phyloP scores from a whole-genome alignment of 345 rosid genomes.

The Geranium brycei region DNA sequence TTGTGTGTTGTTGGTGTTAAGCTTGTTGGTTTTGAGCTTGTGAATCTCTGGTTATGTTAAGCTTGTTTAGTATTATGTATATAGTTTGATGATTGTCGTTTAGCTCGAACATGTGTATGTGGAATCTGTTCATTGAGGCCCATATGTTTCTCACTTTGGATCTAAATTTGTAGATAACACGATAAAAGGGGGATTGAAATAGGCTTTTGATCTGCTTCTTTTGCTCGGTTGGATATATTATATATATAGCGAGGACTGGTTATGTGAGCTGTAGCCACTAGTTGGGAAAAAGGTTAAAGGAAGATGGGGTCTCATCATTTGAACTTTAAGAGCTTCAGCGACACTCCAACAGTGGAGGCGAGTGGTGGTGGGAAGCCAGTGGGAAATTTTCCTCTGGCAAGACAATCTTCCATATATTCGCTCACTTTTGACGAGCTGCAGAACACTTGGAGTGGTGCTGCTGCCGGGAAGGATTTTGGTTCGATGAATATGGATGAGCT shows the following conservation, averaged over 20 bases:
- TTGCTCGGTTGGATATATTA: slow-evolving; percentile 2
- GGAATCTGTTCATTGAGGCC: not conserved
- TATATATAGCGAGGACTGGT: not conserved
- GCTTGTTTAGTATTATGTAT: not conserved
- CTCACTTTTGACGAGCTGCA: slow-evolving; percentile 85
- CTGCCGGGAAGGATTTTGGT: slow-evolving; percentile 72
- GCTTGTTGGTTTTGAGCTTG: not conserved
- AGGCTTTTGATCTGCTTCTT: slow-evolving; percentile 10
- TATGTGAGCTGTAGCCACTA: slow-evolving; percentile 8
- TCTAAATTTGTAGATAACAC: slow-evolving; percentile 8
- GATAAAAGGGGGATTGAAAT: slow-evolving; percentile 8
- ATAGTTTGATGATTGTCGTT: not conserved
- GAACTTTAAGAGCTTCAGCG: slow-evolving; percentile 54
- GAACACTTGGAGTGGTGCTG: slow-evolving; percentile 48
- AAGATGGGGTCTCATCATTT: slow-evolving; percentile 50
- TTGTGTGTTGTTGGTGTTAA: not conserved
- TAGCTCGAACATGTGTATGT: not conserved
- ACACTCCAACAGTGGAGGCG: slow-evolving; percentile 28
- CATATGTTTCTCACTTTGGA: slow-evolving; percentile 2
- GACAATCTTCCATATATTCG: slow-evolving; percentile 69
- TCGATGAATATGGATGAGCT: slow-evolving; percentile 98
- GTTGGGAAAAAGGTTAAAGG: slow-evolving; percentile 7
- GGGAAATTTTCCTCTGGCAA: slow-evolving; percentile 33
- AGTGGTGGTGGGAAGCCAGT: slow-evolving; percentile 18
- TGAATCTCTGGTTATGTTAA: not conserved